Conservation (phyloP, 202 grass and related monocot species). For the Schoenoplectus tabernaemontani region DNA sequence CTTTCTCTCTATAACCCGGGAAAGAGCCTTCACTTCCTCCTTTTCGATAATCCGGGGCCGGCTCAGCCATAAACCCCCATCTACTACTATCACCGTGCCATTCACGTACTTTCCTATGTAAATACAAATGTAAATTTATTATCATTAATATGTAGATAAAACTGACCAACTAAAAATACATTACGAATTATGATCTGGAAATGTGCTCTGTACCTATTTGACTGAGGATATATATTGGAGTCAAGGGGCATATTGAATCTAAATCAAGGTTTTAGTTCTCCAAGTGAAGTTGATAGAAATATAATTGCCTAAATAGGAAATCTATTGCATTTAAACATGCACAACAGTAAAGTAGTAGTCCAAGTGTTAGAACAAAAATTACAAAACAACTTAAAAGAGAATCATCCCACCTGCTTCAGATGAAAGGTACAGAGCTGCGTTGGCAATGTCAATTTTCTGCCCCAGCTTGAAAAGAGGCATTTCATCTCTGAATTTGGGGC, state of each 20-base stretch:
- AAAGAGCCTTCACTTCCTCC: conserved; percentile 72
- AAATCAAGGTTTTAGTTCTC: neutral
- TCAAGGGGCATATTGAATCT: neutral
- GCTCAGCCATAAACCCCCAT: conserved; percentile 91
- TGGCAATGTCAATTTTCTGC: conserved; percentile 83
- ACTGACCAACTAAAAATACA: neutral
- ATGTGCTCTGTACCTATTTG: neutral
- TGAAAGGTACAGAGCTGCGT: conserved; percentile 81
- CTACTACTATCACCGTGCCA: conserved; percentile 69
- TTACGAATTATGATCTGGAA: neutral
- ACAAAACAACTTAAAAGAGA: neutral
- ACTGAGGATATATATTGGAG: neutral
- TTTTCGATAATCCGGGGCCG: conserved; percentile 44
- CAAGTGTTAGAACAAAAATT: neutral
- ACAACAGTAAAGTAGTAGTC: neutral
- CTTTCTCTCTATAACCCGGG: conserved; percentile 54
- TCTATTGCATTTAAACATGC: neutral
- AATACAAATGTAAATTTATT: neutral
- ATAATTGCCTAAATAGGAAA: neutral
- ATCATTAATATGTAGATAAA: neutral
- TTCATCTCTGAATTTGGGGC: conserved; percentile 20
- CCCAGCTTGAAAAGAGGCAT: conserved; percentile 67
- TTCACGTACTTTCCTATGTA: conserved; percentile 82
- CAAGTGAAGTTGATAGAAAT: neutral
- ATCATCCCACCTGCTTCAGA: conserved; percentile 60